These are phyloP conservation scores for Narthecium ossifragum DNA, from an alignment of 106 monocot species.

Conservation along the genomic window DNA sequence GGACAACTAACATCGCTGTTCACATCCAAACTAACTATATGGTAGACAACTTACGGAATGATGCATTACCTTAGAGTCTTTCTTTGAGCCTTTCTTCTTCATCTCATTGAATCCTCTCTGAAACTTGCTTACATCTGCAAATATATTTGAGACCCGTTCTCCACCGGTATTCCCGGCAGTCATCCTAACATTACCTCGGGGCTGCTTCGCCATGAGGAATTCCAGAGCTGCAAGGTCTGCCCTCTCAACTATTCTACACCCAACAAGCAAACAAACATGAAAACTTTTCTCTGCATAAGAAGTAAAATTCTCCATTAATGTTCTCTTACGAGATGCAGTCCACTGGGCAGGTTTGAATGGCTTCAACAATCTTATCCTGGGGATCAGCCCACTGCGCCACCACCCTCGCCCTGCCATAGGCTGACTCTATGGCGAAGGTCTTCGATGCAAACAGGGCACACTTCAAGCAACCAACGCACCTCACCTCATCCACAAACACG, in stretches of 20 bases:
- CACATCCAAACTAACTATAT: too few relatives aligned
- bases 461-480: conserved; percentile 85
- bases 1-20: too few relatives aligned
- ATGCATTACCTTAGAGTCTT: conserved; percentile 27
- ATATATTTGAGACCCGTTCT: conserved; percentile 58
- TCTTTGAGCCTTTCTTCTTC: conserved; percentile 37
- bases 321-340: conserved; percentile 84
- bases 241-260: conserved; percentile 54
- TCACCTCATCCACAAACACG: conserved; percentile 82
- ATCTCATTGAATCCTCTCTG: conserved; percentile 47
- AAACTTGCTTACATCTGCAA: conserved; percentile 63
- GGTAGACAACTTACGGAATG: background rate
- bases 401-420: conserved; percentile 76
- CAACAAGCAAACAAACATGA: too few relatives aligned
- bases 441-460: conserved; percentile 71
- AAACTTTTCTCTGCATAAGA: too few relatives aligned
- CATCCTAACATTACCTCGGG: conserved; percentile 54
- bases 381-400: conserved; percentile 84
- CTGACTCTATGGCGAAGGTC: conserved; percentile 81
- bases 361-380: conserved; percentile 62
- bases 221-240: conserved; percentile 75
- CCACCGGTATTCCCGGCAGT: conserved; percentile 45
- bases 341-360: conserved; percentile 74
- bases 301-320: too few relatives aligned
- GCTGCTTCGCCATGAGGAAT: conserved; percentile 92